phyloP scores from a whole-genome alignment of 371 early-diverging fungal species.

The Entomophthora muscae region DNA sequence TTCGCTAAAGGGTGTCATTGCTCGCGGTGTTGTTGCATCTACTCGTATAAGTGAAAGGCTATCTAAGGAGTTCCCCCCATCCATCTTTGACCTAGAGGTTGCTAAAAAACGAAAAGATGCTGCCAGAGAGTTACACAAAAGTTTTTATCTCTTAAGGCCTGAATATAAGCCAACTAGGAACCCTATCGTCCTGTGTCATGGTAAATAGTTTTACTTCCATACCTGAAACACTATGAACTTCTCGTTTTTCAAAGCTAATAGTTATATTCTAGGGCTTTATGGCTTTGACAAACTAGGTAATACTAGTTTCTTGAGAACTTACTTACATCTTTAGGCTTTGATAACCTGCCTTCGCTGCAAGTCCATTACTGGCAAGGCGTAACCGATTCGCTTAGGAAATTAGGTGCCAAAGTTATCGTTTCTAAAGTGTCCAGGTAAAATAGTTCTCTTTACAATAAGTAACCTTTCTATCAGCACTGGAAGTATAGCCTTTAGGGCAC shows the following conservation, averaged over 20 bases:
- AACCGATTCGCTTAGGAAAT: constrained; percentile 48
- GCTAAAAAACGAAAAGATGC: not conserved
- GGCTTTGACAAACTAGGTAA: constrained; percentile 8
- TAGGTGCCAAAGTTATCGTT: constrained; percentile 68
- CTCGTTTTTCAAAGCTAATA: not conserved
- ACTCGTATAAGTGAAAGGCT: not conserved
- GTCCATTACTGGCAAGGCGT: constrained; percentile 83
- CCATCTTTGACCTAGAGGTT: not conserved
- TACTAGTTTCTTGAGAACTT: not conserved
- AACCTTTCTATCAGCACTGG: constrained; percentile 6
- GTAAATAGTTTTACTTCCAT: not conserved
- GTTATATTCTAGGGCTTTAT: constrained; percentile 3
- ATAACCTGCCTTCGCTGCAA: constrained; percentile 54
- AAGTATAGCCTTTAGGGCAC: constrained; percentile 56
- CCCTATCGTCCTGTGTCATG: constrained; percentile 8
- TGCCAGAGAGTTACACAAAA: not conserved
- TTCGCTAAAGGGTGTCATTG: not conserved
- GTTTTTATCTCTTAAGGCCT: not conserved
- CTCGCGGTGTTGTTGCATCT: not conserved
- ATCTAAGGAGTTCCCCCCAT: not conserved
- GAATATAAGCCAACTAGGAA: constrained; percentile 3
- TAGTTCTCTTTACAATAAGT: constrained; percentile 11
- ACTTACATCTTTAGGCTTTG: constrained; percentile 29
- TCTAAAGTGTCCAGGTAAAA: constrained; percentile 39
- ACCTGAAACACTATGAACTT: not conserved